Evolutionary conservation across 331 rosid species (phyloP).

Genomic region (Malus hybrid): DNA sequence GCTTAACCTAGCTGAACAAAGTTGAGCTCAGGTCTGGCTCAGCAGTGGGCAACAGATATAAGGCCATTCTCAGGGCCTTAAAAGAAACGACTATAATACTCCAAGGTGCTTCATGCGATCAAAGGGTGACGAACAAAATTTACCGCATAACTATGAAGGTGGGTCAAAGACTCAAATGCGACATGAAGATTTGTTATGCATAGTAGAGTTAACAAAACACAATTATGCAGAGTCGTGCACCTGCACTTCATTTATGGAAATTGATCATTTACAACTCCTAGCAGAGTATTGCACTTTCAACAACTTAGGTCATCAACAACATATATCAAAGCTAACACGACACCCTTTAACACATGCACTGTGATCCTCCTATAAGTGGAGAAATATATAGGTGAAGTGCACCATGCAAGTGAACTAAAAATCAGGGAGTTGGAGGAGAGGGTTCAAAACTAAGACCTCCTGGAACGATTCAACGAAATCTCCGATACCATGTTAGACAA

Average conservation of each 20-base stretch:
- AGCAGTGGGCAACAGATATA: no score
- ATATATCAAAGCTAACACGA: background rate
- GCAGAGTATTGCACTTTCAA: background rate
- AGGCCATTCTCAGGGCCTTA: no score
- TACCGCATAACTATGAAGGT: background rate
- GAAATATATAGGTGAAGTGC: background rate
- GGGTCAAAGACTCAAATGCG: background rate
- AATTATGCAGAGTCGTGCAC: background rate
- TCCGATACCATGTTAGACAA: background rate
- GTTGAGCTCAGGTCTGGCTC: no score
- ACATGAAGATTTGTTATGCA: background rate
- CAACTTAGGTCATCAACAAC: background rate
- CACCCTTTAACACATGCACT: background rate
- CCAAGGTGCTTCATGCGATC: no score
- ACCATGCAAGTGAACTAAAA: background rate
- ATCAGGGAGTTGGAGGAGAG: background rate
- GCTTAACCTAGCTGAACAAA: no score
- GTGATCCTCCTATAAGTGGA: background rate
- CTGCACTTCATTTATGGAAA: background rate
- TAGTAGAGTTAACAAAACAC: background rate
- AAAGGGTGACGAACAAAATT: no score
- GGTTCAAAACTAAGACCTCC: background rate
- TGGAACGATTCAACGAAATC: background rate
- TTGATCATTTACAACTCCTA: background rate
- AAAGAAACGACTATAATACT: no score